Evolutionary conservation across 202 grass and related monocot species (phyloP), one percentile per base, ranked within the genome.

Genomic region (Eragrostis tef): DNA sequence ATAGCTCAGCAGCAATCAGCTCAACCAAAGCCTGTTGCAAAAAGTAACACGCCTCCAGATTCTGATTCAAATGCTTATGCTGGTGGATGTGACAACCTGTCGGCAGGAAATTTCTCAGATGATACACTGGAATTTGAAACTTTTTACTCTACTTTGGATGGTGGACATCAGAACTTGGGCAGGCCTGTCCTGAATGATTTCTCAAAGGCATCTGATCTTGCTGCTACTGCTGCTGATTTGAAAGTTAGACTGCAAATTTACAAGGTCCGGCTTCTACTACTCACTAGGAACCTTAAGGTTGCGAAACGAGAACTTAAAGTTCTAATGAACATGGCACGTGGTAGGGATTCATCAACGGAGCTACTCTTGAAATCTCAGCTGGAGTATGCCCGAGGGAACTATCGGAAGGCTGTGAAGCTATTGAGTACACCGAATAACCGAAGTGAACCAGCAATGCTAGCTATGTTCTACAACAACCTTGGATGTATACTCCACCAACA

Each of bases 301-400:
- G 95, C 92, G 9, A 98, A 98, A 84, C 75, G 92, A 81, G 95
- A 98, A 86, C 90, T 98, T 46, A 98, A 98, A 90, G 88, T 95
- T 80, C 79, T 94, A 31, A 98, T 98, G 96, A 98, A 98, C 85
- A 90, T 98, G 87, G 92, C 88, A 81, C 92, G 89, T 77, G 90
- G 93, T 81, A 93, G 92, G 86, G 92, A 98, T 93, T 98, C 90
- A 36, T 98, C 92, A 17, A 86, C 87, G 26, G 92, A 94, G 74
- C 90, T 98, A 46, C 84, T 95, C 56, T 84, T 98, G 71, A 98
- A 98, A 73, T 95, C 92, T 77, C 96, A 95, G 66, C 89, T 98
- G 86, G 95, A 98, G 74, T 95, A 95, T 91, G 88, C 92, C 29
- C 84, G 96, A 79, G 92, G 95, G 11, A 98, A 98, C 76, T 86